Conservation (phyloP, 2,329 filamentous ascomycete genomes). For the Calycina herbarum region DNA sequence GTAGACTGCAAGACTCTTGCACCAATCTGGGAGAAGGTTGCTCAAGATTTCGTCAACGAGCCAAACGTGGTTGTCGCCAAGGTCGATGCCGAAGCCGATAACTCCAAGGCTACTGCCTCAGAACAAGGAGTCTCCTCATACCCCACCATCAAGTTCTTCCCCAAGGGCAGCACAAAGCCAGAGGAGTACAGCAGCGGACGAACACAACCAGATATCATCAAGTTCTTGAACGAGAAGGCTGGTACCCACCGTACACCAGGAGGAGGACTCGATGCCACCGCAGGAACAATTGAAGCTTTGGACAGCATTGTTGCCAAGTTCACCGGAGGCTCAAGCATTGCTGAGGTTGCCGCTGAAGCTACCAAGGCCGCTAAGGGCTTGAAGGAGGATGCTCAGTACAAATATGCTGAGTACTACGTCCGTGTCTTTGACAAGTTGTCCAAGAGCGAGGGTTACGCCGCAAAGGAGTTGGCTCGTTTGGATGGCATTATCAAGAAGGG, state of each 20-base stretch:
- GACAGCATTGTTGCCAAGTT: constrained; percentile 77
- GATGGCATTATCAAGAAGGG: constrained; percentile 82
- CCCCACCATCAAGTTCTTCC: constrained; percentile 98
- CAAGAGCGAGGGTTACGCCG: constrained; percentile 73
- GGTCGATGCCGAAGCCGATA: constrained; percentile 88
- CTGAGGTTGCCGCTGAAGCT: constrained; percentile 67
- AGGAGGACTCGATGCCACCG: constrained; percentile 74
- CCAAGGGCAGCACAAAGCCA: constrained; percentile 73
- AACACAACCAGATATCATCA: constrained; percentile 71
- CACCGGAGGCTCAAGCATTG: constrained; percentile 56
- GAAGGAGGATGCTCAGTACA: constrained; percentile 62
- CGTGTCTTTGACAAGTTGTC: constrained; percentile 84
- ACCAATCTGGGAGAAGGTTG: constrained; percentile 85
- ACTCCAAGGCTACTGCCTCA: constrained; percentile 74
- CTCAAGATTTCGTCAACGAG: constrained; percentile 77
- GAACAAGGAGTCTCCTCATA: constrained; percentile 81
- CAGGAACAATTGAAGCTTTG: constrained; percentile 79
- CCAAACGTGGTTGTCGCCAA: constrained; percentile 84
- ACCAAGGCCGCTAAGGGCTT: constrained; percentile 68
- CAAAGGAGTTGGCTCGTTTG: constrained; percentile 83
- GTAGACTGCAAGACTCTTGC: constrained; percentile 95
- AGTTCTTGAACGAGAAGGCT: constrained; percentile 84
- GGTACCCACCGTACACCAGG: constrained; percentile 83
- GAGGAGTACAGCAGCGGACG: constrained; percentile 75
- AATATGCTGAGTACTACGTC: constrained; percentile 92